Conservation (phyloP, 192 early-diverging fungal species). For the Glomus cerebriforme region DNA sequence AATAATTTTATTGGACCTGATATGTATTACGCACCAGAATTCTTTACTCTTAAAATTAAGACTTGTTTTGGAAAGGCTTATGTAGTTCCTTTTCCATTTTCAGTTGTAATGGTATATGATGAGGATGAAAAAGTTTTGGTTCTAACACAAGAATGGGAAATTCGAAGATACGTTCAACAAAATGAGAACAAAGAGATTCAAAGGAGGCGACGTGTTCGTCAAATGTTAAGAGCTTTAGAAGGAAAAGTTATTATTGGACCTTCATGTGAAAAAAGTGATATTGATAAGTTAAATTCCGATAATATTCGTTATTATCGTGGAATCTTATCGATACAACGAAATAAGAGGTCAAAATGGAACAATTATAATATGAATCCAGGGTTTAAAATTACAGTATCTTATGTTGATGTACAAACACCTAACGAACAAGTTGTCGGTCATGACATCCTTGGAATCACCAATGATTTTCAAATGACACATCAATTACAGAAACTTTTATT, state of each 20-base stretch:
- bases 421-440: slow-evolving; percentile 31
- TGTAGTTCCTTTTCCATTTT: slow-evolving; percentile 68
- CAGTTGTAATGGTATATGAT: slow-evolving; percentile 68
- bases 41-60: slow-evolving; percentile 45
- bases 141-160: slow-evolving; percentile 52
- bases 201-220: slow-evolving; percentile 50
- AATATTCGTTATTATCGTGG: slow-evolving; percentile 47
- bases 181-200: slow-evolving; percentile 52
- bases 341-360: slow-evolving; percentile 42
- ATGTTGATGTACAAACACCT: slow-evolving; percentile 8
- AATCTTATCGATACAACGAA: slow-evolving; percentile 49
- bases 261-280: slow-evolving; percentile 34
- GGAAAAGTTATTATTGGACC: slow-evolving; percentile 60
- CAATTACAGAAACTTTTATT: slow-evolving; percentile 55
- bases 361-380: slow-evolving; percentile 61
- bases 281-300: background rate
- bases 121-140: slow-evolving; percentile 56
- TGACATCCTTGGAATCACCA: slow-evolving; percentile 55
- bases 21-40: slow-evolving; percentile 66
- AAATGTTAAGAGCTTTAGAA: slow-evolving; percentile 58
- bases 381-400: slow-evolving; percentile 52
- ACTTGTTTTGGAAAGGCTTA: slow-evolving; percentile 67
- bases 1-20: slow-evolving; percentile 60
- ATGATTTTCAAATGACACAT: slow-evolving; percentile 52
- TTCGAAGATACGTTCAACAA: slow-evolving; percentile 55